Conservation (phyloP, 139 green algal genomes). For the Micractinium conductrix region DNA sequence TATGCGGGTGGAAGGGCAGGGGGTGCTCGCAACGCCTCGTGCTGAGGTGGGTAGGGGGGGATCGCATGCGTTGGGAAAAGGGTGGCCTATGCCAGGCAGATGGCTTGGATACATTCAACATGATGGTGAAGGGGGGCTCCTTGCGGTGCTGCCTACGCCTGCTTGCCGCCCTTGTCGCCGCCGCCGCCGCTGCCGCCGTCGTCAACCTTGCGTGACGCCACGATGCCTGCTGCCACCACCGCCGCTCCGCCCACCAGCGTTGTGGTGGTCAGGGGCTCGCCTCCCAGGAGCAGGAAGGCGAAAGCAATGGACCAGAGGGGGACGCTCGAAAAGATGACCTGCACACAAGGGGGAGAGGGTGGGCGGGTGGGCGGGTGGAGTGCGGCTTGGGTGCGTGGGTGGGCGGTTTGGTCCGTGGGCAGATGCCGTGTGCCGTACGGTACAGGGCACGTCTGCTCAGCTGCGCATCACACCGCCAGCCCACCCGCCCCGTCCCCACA, state of each 20-base stretch:
- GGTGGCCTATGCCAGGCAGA: background rate
- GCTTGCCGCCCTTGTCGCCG: conserved; percentile 19
- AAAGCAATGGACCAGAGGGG: conserved; percentile 43
- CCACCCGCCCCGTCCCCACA: too few relatives aligned
- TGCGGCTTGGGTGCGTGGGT: too few relatives aligned
- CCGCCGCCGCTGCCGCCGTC: background rate
- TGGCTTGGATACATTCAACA: background rate
- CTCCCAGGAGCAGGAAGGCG: conserved; percentile 35
- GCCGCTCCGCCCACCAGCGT: conserved; percentile 30
- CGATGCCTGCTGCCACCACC: conserved; percentile 26
- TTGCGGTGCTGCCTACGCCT: background rate
- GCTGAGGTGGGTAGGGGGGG: background rate
- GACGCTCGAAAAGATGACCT: conserved; percentile 39
- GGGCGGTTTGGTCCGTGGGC: too few relatives aligned
- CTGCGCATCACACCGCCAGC: too few relatives aligned
- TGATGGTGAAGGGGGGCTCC: background rate
- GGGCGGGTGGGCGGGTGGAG: too few relatives aligned
- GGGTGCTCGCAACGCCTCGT: background rate
- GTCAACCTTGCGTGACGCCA: conserved; percentile 18
- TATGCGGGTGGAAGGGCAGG: background rate
- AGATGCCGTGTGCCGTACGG: too few relatives aligned
- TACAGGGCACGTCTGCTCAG: too few relatives aligned
- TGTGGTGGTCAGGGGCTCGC: conserved; percentile 26
- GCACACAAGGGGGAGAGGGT: too few relatives aligned
- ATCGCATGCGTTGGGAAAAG: background rate